Evolutionary conservation across 805 yeast genomes (phyloP), one percentile per base, ranked within the genome.

Genomic region (Metschnikowia gruessii): DNA sequence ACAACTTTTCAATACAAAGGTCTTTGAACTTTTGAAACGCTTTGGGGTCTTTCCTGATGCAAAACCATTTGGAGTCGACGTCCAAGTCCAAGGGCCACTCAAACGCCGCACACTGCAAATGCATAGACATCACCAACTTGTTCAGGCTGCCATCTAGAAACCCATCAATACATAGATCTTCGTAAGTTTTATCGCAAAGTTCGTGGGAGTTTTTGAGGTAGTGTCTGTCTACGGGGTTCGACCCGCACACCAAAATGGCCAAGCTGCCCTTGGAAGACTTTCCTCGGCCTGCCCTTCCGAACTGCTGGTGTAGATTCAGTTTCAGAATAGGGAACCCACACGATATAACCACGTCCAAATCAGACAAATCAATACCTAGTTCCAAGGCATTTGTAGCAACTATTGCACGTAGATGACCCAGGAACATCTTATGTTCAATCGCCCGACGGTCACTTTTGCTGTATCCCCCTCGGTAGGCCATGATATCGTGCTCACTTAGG

Each of bases 401-500:
- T 22, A 95, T 87, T 0, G 96, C 97, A 48, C 83, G 74, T 22
- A 94, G 65, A 45, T 82, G 80, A 0, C 98, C 97, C 52, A 78
- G 79, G 61, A 94, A 94, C 97, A 94, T 88, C 56, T 87, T 88
- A 39, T 76, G 74, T 63, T 94, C 99, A 47, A 94, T 92, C 45
- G 81, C 76, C 53, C 99, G 77, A 53, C 99, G 75, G 59, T 92
- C 98, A 1, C 77, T 66, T 1, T 91, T 83, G 3, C 95, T 81
- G 60, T 94, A 94, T 1, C 99, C 99, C 31, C 98, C 99, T 53
- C 99, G 72, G 57, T 94, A 94, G 42, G 95, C 82, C 95, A 89
- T 87, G 3, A 91, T 84, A 47, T 83, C 85, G n/a, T 79, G 52
- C 38, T 62, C 69, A 32, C 57, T 59, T 40, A 80, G 57, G 28